phyloP scores from a whole-genome alignment of 1,284 basidiomycete genomes.

The Sanguinoderma infundibulare region DNA sequence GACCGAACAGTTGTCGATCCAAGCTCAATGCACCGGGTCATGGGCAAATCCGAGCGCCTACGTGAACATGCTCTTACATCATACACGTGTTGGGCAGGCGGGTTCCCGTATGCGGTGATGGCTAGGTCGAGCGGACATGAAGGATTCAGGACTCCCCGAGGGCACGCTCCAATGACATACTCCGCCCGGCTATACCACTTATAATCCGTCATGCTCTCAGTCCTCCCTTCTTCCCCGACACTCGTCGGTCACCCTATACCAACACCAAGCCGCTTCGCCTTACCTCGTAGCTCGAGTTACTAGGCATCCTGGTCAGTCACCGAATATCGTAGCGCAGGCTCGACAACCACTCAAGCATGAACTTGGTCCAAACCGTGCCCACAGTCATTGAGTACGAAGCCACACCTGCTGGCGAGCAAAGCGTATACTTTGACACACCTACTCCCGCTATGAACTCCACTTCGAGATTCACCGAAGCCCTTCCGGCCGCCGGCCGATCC shows the following conservation, averaged over 20 bases:
- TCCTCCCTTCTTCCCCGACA: neutral
- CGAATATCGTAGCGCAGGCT: neutral
- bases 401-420: slow-evolving; percentile 37
- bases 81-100: slow-evolving; percentile 20
- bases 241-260: neutral
- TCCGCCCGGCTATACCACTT: neutral
- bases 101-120: slow-evolving; percentile 12
- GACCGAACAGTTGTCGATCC: neutral
- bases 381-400: slow-evolving; percentile 18
- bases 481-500: neutral
- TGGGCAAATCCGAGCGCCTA: neutral
- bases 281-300: no score
- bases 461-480: neutral
- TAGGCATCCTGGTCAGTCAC: no score
- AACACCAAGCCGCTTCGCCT: no score
- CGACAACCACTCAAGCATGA: neutral
- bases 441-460: slow-evolving; percentile 31
- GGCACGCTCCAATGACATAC: slow-evolving; percentile 25
- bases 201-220: slow-evolving; percentile 2
- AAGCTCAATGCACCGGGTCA: neutral
- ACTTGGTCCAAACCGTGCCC: neutral
- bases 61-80: slow-evolving; percentile 5
- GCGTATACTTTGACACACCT: slow-evolving; percentile 46
- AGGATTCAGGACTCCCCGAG: neutral
- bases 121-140: neutral